A percentile compares a stretch with the other conserved stretches of the same genome.
phyloP scores from a whole-genome alignment of 495 filamentous ascomycete species.

The Hypoxylon intermedium region DNA sequence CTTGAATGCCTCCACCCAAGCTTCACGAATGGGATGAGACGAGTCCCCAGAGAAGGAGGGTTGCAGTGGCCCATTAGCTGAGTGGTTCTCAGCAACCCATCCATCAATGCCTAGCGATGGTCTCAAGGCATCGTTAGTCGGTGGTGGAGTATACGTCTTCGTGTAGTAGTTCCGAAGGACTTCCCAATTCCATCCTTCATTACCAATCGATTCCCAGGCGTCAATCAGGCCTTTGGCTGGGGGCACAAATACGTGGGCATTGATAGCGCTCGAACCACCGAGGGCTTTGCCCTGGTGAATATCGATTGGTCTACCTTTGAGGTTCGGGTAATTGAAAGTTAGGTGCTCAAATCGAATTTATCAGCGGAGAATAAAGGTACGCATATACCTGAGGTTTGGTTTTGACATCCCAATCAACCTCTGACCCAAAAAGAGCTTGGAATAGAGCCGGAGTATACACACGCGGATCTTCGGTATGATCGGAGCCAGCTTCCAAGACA shows the following conservation, averaged over 20 bases:
- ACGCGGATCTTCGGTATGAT: background rate
- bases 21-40: conserved; percentile 12
- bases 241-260: conserved; percentile 49
- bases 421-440: background rate
- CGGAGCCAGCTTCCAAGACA: background rate
- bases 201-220: conserved; percentile 51
- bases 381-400: conserved; percentile 11
- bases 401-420: conserved; percentile 13
- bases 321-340: conserved; percentile 23
- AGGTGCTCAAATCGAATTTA: background rate
- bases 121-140: background rate
- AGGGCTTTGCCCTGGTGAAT: conserved; percentile 61
- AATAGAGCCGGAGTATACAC: background rate
- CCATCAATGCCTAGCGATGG: background rate
- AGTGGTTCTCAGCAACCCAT: background rate
- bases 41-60: conserved; percentile 21
- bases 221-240: conserved; percentile 41
- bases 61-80: conserved; percentile 24
- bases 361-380: background rate
- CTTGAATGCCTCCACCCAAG: conserved; percentile 43
- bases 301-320: conserved; percentile 53
- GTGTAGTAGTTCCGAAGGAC: conserved; percentile 35
- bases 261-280: conserved; percentile 65
- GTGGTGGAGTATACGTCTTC: conserved; percentile 32
- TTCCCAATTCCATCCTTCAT: conserved; percentile 53